Evolutionary conservation across 1,284 basidiomycete genomes (phyloP), one percentile per base, ranked within the genome.

Genomic region (Thelephora terrestris): DNA sequence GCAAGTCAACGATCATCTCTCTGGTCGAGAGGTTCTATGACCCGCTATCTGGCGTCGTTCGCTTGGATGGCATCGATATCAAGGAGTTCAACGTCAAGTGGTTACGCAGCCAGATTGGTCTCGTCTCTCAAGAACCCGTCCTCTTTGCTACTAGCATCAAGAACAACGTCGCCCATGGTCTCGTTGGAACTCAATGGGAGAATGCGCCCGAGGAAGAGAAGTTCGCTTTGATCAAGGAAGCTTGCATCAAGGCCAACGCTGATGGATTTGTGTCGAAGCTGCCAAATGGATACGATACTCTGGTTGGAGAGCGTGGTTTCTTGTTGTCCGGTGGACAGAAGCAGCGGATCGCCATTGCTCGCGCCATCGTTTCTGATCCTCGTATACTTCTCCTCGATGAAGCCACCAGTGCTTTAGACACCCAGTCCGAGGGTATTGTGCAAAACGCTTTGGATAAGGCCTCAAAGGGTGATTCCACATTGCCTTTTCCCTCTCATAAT

Each of bases 381-480:
- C 73, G 75, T 23, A 85, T 92, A 45, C 66, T 92, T 14, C 73
- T 92, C 9, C 74, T 92, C 36, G 90, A 92, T 57, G 89, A 92
- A 61, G 93, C 93, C 2, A 96, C 92, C 3, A 82, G 79, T 50
- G 93, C 93, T 21, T 74, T 97, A 7, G 93, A 97, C 65, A 92
- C 91, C 1, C 81, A 90, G 61, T 85, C 80, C 2, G 95, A 99
- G 64, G 87, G 88, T 45, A 75, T 98, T 50, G 95, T 99, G 0
- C 93, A 97, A 66, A 85, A 95, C 60, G 95, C 95, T 12, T 70
- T 99, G 46, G 94, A 98, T 64, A 92, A 91, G 66, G 93, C 93
- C 47, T 74, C 90, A 7, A 76, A 79, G 27, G 75, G 74, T 71
- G 51, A 27, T 75, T 73, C 20, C 62, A 68, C 52, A 10, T 35